Conservation (phyloP, 129 eudicot genomes). For the Smallanthus sonchifolius region DNA sequence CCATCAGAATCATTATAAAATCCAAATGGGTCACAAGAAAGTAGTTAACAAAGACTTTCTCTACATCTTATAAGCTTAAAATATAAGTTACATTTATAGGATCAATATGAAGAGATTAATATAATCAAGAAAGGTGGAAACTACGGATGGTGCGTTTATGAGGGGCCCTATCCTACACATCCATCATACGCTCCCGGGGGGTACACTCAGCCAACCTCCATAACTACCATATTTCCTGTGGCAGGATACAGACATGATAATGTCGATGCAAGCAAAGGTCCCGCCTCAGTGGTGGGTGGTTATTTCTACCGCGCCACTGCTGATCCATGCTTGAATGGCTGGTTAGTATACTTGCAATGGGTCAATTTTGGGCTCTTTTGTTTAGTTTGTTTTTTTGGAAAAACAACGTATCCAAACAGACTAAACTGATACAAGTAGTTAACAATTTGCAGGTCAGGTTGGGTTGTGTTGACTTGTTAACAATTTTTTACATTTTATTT, state of each 20-base stretch:
- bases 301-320: conserved; percentile 53
- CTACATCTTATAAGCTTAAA: not conserved
- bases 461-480: not conserved
- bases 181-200: conserved; percentile 51
- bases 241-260: conserved; percentile 69
- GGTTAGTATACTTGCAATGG: conserved; percentile 35
- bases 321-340: conserved; percentile 80
- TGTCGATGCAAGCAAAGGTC: conserved; percentile 48
- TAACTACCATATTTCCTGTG: conserved; percentile 60
- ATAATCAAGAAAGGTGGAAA: conserved; percentile 64
- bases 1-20: not conserved
- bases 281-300: conserved; percentile 85
- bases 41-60: not conserved
- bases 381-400: not conserved
- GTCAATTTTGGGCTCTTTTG: not conserved
- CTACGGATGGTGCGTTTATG: conserved; percentile 84
- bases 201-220: conserved; percentile 49
- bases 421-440: not conserved
- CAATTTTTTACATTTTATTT: not conserved
- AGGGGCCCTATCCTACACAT: conserved; percentile 52
- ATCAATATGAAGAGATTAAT: conserved; percentile 74
- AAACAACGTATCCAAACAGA: not conserved
- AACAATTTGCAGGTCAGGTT: not conserved
- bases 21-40: not conserved
- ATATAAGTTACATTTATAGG: conserved; percentile 26